Conservation (phyloP, 2,329 filamentous ascomycete genomes). For the Ophiostoma quercus region DNA sequence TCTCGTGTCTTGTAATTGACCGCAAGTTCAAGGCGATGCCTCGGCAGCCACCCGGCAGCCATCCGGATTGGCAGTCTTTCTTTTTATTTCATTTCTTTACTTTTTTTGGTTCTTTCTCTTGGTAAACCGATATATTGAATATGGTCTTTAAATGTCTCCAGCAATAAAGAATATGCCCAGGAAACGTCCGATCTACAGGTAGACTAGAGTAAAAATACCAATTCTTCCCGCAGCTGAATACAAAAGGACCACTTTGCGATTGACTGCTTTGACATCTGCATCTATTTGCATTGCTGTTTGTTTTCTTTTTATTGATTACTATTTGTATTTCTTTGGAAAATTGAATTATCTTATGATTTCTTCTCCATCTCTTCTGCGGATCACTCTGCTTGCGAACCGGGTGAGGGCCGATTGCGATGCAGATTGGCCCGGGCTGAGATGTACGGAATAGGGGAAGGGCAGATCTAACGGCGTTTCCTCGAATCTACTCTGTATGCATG, state of each 20-base stretch:
- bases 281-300: not conserved
- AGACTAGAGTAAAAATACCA: not conserved
- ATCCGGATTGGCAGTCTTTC: not conserved
- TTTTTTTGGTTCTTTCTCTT: not conserved
- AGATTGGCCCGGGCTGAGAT: conserved; percentile 4
- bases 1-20: not conserved
- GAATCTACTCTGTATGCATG: not conserved
- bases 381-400: not conserved
- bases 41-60: not conserved
- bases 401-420: not conserved
- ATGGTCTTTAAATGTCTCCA: not conserved
- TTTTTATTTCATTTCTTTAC: not conserved
- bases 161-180: not conserved
- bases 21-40: not conserved
- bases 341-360: not conserved
- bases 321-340: not conserved
- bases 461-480: conserved; percentile 5
- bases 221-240: not conserved
- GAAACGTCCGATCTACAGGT: not conserved
- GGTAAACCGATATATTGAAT: too few species aligned
- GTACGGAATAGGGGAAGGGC: conserved; percentile 9
- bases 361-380: not conserved
- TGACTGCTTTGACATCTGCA: not conserved
- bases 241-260: not conserved
- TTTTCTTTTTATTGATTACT: not conserved